Conservation (phyloP, 1,139 yeast species). For the Sugiyamaella grinbergsii region DNA sequence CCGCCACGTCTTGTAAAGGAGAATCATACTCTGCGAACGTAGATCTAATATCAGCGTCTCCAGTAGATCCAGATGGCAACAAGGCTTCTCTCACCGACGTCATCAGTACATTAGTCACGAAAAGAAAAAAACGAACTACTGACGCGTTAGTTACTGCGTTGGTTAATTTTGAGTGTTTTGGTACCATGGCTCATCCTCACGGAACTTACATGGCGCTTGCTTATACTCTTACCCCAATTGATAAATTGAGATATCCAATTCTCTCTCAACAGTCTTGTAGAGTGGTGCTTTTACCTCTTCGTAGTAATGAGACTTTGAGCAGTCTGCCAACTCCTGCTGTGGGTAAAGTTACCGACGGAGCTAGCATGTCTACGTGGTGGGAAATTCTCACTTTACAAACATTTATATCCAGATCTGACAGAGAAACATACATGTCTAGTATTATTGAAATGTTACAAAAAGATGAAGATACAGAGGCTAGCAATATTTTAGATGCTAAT, state of each 20-base stretch:
- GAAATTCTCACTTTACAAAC: constrained; percentile 27
- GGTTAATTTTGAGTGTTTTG: constrained; percentile 29
- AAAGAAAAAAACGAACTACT: constrained; percentile 21
- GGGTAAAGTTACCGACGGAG: constrained; percentile 26
- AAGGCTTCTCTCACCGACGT: constrained; percentile 4
- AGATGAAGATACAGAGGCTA: background rate
- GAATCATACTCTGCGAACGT: constrained; percentile 23
- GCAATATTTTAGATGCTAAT: too few species aligned
- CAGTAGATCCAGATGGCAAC: background rate
- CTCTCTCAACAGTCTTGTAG: constrained; percentile 30
- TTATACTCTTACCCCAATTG: constrained; percentile 28
- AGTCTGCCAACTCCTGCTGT: constrained; percentile 10
- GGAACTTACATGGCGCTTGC: constrained; percentile 29
- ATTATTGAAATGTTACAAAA: constrained; percentile 1
- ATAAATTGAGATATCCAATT: constrained; percentile 31
- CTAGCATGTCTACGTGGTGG: constrained; percentile 32
- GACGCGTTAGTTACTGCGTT: constrained; percentile 18
- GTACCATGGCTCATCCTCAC: constrained; percentile 29
- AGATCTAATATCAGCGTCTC: constrained; percentile 2
- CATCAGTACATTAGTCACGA: constrained; percentile 8
- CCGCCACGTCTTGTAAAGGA: constrained; percentile 28
- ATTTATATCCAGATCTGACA: constrained; percentile 19
- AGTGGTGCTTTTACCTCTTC: constrained; percentile 28
- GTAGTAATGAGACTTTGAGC: constrained; percentile 13
- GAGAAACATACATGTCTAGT: constrained; percentile 17